Evolutionary conservation across 306 rosid genomes (phyloP).

Genomic region (Casuarina glauca): DNA sequence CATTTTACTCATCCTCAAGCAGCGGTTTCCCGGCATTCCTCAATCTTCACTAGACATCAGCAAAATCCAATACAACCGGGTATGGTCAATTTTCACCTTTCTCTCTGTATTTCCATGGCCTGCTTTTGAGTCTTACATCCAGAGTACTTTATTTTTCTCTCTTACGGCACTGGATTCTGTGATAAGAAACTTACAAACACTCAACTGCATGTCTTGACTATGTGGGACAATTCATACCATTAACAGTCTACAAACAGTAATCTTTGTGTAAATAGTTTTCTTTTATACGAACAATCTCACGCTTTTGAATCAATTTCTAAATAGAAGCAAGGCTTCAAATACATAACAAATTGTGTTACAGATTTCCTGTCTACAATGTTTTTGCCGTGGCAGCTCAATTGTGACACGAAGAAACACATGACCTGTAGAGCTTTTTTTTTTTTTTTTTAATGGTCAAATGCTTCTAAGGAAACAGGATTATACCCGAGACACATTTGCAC

Average conservation of each 20-base stretch:
- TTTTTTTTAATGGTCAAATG: not conserved
- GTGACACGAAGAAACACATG: not conserved
- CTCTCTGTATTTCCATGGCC: not conserved
- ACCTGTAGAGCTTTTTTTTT: not conserved
- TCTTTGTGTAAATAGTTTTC: too few species aligned
- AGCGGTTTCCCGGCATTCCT: conserved; percentile 88
- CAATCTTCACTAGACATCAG: conserved; percentile 94
- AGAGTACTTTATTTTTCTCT: too few species aligned
- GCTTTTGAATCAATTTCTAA: too few species aligned
- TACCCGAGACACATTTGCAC: not conserved
- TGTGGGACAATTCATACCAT: too few species aligned
- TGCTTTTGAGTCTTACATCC: too few species aligned
- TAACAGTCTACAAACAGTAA: too few species aligned
- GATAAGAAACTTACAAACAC: too few species aligned
- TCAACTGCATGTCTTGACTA: too few species aligned
- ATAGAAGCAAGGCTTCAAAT: too few species aligned
- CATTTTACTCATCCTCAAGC: conserved; percentile 79
- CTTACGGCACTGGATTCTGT: too few species aligned
- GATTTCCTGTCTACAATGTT: not conserved
- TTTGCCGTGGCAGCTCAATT: not conserved
- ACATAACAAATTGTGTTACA: too few species aligned
- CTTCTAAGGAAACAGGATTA: not conserved
- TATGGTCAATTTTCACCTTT: conserved; percentile 20
- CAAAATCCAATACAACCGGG: conserved; percentile 87
- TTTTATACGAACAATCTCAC: too few species aligned